Conservation (phyloP, 352 stramenopile species). For the Pythium vanterpoolii region DNA sequence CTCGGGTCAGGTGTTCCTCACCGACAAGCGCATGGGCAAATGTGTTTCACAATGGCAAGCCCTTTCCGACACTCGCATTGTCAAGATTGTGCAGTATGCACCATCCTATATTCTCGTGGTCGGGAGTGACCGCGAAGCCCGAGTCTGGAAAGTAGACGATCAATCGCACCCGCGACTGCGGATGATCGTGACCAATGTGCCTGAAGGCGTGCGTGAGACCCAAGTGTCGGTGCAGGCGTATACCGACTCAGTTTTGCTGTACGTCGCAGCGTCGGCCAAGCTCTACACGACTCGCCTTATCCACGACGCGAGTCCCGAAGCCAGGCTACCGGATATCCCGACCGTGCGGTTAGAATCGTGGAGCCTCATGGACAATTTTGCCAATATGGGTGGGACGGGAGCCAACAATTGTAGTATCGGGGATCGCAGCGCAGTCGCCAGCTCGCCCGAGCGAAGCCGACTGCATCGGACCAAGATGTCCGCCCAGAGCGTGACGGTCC, state of each 20-base stretch:
- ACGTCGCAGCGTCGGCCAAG: conserved; percentile 37
- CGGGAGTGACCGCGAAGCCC: conserved; percentile 57
- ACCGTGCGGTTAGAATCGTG: conserved; percentile 43
- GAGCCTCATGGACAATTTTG: conserved; percentile 40
- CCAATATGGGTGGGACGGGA: background rate
- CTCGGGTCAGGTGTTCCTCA: conserved; percentile 39
- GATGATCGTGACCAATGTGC: conserved; percentile 52
- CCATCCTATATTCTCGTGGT: conserved; percentile 56
- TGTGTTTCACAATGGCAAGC: conserved; percentile 54
- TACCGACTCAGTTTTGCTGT: conserved; percentile 40
- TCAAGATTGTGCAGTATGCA: conserved; percentile 56
- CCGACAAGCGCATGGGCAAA: conserved; percentile 53
- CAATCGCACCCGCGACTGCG: conserved; percentile 30
- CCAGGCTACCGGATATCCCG: conserved; percentile 14
- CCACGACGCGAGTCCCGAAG: conserved; percentile 25
- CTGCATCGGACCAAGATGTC: conserved; percentile 46
- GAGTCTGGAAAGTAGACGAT: conserved; percentile 47
- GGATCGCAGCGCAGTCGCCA: background rate
- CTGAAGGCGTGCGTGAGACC: conserved; percentile 40
- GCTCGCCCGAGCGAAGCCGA: conserved; percentile 22
- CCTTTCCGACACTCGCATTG: conserved; percentile 40
- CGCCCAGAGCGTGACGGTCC: conserved; percentile 36
- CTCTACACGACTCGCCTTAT: conserved; percentile 41
- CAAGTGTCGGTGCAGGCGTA: conserved; percentile 56
- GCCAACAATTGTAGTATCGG: background rate